Base-by-base conservation (phyloP, 2,329 filamentous ascomycete genomes). In the Ascochyta pisi region DNA sequence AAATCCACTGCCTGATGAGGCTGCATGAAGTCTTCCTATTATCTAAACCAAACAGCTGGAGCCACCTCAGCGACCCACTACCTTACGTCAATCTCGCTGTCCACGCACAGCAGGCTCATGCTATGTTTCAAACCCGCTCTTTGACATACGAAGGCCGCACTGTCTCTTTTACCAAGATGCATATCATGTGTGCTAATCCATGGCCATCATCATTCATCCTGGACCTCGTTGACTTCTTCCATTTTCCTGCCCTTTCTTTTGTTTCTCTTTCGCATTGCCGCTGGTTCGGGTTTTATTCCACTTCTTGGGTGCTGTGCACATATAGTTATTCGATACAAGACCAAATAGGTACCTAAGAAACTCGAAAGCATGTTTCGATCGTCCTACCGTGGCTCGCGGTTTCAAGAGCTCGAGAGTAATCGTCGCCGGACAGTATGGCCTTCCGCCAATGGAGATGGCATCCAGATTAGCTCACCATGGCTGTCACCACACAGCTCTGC, bases 401-500 rank as follows among this genome's bases (percentile, higher is more conserved):
- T 38, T 8, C 35, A 57, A 26, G 40, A 56, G 9, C 37, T 43
- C 12, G 49, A 52, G 15, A 26, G 24, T 29, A 37, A 41, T 35
- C 44, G 35, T 15, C 49, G 45, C 29, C 35, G 27, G 16, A 57
- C 54, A 19, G 33, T 52, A 45, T 52, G 49, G 54, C 48, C 48
- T 31, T 43, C 34, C 3, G 38, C 43, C 6, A 15, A 52, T 10
- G 44, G 44, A 16, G 46, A 54, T 8, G 54, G 49, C 19, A 38
- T 53, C 1, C 44, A 52, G 35, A 50, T 58, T 27, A 52, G 50
- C 34, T 53, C 43, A n/a, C 43, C 53, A 29, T 61, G 55, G 57
- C 39, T 29, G 10, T 15, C n/a, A 12, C 39, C 31, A 2, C 37
- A 53, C 26, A 46, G 38, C 19, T 39, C 50, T 6, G 51, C 54